A percentile compares a stretch with the other conserved stretches of the same genome.
These are phyloP conservation scores for Fomitopsis betulina DNA, from an alignment of 1,284 basidiomycete genomes.

Conservation along the genomic window DNA sequence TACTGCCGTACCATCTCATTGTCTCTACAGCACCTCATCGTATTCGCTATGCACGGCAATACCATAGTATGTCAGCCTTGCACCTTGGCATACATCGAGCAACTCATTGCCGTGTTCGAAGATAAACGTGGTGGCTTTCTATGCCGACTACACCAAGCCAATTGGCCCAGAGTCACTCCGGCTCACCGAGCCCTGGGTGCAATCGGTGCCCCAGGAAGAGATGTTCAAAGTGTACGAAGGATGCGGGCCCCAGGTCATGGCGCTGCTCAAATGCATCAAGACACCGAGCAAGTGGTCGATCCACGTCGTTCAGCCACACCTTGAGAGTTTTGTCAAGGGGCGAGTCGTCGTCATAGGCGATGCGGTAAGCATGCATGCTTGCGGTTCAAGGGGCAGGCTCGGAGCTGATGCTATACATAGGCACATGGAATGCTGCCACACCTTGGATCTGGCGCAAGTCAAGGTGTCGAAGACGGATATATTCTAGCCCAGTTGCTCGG, in stretches of 20 bases:
- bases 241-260: conserved; percentile 44
- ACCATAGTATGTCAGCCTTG: conserved; percentile 30
- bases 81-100: neutral
- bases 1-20: neutral
- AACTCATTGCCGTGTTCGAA: conserved; percentile 12
- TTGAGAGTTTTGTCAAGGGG: conserved; percentile 42
- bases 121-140: conserved; percentile 54
- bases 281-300: conserved; percentile 57
- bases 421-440: conserved; percentile 60
- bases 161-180: conserved; percentile 34
- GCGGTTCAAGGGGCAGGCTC: neutral
- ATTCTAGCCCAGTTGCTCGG: conserved; percentile 44
- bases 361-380: conserved; percentile 35
- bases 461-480: conserved; percentile 59
- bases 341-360: conserved; percentile 54
- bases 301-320: conserved; percentile 45
- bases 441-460: conserved; percentile 59
- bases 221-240: conserved; percentile 42
- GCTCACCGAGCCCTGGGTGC: conserved; percentile 41
- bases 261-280: conserved; percentile 42
- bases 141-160: conserved; percentile 34
- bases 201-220: conserved; percentile 37
- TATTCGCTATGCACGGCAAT: conserved; percentile 47
- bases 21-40: conserved; percentile 46
- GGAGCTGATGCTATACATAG: conserved; percentile 19